Evolutionary conservation across 352 stramenopile genomes (phyloP).

Genomic region (Halophytophthora polymorphica): DNA sequence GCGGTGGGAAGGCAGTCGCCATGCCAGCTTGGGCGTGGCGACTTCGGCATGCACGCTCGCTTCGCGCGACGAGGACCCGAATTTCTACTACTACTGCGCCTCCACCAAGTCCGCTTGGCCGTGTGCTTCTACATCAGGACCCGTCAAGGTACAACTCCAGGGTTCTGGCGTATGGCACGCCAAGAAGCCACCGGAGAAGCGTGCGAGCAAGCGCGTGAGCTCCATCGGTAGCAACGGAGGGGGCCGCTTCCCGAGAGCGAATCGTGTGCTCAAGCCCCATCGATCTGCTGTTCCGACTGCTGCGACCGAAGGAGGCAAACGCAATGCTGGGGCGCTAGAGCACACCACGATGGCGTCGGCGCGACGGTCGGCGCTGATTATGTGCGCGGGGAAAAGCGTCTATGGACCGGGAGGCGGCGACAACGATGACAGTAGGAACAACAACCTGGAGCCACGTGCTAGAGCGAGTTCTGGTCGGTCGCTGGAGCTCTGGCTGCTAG

Average conservation of each 20-base stretch:
- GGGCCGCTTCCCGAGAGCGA: neutral
- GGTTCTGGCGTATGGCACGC: neutral
- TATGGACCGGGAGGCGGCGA: conserved; percentile 4
- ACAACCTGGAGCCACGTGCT: conserved; percentile 1
- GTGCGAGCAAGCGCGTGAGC: neutral
- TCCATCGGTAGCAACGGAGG: conserved; percentile 5
- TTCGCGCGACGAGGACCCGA: conserved; percentile 15
- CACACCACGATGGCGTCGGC: neutral
- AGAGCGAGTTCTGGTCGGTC: neutral
- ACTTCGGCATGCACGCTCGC: conserved; percentile 15
- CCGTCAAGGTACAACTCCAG: conserved; percentile 1
- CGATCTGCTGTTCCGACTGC: too few species aligned
- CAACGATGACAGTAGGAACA: conserved; percentile 7
- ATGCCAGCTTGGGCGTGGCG: conserved; percentile 11
- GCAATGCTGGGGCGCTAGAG: neutral
- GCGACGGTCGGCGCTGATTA: conserved; percentile 12
- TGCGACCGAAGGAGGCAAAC: neutral
- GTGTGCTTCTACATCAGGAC: neutral
- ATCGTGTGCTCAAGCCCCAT: neutral
- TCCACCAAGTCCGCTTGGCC: conserved; percentile 4
- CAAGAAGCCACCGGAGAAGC: conserved; percentile 20
- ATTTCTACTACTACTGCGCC: conserved; percentile 26
- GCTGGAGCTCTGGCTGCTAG: neutral
- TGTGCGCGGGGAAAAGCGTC: conserved; percentile 24
- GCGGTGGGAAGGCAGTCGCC: conserved; percentile 20